These are phyloP conservation scores for Zygotorulaspora florentina DNA, from an alignment of 805 yeast species.

Conservation along the genomic window DNA sequence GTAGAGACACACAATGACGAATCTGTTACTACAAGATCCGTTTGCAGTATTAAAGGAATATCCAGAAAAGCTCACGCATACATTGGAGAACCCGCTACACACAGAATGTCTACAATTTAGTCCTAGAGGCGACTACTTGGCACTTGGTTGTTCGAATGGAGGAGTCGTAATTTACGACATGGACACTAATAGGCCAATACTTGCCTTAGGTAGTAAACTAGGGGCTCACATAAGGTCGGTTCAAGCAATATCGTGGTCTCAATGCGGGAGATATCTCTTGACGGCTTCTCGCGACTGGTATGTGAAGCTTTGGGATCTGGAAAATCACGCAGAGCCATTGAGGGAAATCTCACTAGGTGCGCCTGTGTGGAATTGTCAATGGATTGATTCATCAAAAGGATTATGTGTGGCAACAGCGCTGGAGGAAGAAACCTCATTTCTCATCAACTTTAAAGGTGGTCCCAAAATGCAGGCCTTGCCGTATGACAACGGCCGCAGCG, in stretches of 20 bases:
- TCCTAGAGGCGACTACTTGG: constrained; percentile 77
- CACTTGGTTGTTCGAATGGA: constrained; percentile 75
- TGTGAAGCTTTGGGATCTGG: constrained; percentile 75
- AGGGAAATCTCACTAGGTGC: constrained; percentile 53
- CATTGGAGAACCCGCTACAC: constrained; percentile 57
- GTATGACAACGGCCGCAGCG: neutral
- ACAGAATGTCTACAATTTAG: constrained; percentile 67
- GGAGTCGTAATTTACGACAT: constrained; percentile 67
- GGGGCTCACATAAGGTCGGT: constrained; percentile 68
- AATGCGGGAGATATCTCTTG: constrained; percentile 62
- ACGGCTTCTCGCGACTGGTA: constrained; percentile 80
- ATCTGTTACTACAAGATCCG: constrained; percentile 80
- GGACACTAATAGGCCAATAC: constrained; percentile 46
- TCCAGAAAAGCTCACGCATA: constrained; percentile 77
- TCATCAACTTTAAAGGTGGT: constrained; percentile 20
- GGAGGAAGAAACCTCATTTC: constrained; percentile 51
- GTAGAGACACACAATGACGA: constrained; percentile 31
- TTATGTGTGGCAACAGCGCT: constrained; percentile 59
- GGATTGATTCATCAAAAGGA: constrained; percentile 18
- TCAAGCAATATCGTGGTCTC: constrained; percentile 72
- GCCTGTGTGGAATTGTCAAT: constrained; percentile 59
- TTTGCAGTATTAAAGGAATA: constrained; percentile 86
- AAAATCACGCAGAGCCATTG: constrained; percentile 36
- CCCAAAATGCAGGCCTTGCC: constrained; percentile 5
- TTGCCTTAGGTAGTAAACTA: constrained; percentile 43